These are phyloP conservation scores for Chenopodium album DNA, from an alignment of 148 eudicot species.

Conservation along the genomic window DNA sequence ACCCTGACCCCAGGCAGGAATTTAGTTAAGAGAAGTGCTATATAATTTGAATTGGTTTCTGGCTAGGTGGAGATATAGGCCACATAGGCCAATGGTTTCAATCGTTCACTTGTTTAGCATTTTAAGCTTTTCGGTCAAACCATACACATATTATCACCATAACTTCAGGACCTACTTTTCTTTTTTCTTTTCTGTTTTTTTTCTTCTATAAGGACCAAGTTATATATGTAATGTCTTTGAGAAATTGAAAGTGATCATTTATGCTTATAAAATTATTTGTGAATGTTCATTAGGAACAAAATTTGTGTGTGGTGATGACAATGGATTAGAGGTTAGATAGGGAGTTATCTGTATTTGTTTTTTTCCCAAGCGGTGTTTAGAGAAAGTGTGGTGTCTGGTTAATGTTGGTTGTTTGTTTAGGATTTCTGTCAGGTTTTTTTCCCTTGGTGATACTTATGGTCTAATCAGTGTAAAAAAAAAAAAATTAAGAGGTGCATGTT, in stretches of 20 bases:
- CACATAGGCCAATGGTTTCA: no score
- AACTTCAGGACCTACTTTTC: background rate
- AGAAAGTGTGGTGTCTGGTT: background rate
- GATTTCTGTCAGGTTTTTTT: background rate
- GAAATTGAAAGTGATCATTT: background rate
- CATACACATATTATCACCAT: background rate
- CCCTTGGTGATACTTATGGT: background rate
- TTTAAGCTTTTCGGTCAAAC: background rate
- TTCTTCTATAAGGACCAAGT: no score
- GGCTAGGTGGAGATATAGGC: background rate
- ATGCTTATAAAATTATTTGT: background rate
- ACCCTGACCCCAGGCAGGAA: background rate
- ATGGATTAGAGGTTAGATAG: background rate
- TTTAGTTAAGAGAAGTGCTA: background rate
- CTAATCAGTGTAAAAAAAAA: background rate
- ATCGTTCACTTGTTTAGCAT: background rate
- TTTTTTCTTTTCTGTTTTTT: no score
- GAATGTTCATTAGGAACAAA: background rate
- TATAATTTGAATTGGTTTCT: no score
- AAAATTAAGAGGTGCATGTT: no score
- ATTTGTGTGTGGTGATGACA: background rate
- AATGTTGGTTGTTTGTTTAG: background rate
- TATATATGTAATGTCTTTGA: background rate
- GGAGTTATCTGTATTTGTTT: background rate
- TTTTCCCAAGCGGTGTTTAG: background rate